These are phyloP conservation scores for Zelopaecilomyces penicillatus DNA, from an alignment of 2,329 filamentous ascomycete species.

Conservation along the genomic window DNA sequence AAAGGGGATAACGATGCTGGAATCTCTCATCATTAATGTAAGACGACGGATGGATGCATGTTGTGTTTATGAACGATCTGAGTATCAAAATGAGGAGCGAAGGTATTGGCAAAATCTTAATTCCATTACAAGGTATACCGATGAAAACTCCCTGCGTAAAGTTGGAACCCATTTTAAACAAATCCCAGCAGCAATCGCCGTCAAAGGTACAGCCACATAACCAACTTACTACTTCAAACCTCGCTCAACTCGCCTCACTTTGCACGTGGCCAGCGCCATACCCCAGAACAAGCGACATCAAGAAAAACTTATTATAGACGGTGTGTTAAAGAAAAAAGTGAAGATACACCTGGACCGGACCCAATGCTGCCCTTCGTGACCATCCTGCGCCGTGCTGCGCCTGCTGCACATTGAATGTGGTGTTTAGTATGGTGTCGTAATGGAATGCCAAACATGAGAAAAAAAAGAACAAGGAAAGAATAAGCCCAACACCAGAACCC, in stretches of 20 bases:
- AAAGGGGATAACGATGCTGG: background rate
- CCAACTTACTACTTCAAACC: background rate
- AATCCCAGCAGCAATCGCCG: conserved; percentile 5
- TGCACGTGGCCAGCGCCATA: background rate
- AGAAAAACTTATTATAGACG: conserved; percentile 15
- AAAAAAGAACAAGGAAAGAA: conserved; percentile 12
- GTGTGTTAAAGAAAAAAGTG: conserved; percentile 14
- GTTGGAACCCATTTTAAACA: conserved; percentile 11
- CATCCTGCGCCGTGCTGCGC: conserved; percentile 31
- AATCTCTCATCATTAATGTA: conserved; percentile 1
- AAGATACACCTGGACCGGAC: conserved; percentile 23
- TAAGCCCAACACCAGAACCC: conserved; percentile 12
- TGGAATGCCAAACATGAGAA: conserved; percentile 25
- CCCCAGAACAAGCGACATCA: conserved; percentile 9
- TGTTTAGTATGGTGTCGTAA: conserved; percentile 25
- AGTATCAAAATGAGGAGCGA: background rate
- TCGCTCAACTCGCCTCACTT: conserved; percentile 4
- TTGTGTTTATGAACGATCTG: background rate
- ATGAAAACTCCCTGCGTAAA: conserved; percentile 22
- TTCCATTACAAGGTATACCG: conserved; percentile 27
- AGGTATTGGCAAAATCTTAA: conserved; percentile 17
- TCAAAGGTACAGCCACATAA: conserved; percentile 1
- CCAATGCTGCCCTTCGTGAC: conserved; percentile 29
- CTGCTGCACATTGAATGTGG: conserved; percentile 26
- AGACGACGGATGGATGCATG: background rate